These are phyloP conservation scores for Russula vinacea DNA, from an alignment of 768 basidiomycete genomes.

Conservation along the genomic window DNA sequence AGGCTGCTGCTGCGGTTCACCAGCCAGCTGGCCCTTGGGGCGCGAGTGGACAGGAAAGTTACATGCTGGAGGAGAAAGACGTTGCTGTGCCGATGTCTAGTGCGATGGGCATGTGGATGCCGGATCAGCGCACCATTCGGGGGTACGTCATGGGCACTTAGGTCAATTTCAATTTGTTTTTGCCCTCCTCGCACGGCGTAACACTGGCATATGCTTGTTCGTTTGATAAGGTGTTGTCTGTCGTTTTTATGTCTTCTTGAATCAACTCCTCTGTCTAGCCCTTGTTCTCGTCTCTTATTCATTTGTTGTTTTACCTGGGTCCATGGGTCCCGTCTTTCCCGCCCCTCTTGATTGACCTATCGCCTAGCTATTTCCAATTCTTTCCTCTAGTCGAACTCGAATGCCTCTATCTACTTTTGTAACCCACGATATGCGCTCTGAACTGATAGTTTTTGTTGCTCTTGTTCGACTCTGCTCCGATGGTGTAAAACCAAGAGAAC, in stretches of 20 bases:
- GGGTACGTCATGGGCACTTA: conserved; percentile 23
- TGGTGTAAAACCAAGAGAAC: neutral
- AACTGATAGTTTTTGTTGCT: conserved; percentile 6
- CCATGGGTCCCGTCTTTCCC: neutral
- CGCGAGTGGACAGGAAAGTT: conserved; percentile 57
- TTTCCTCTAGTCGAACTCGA: neutral
- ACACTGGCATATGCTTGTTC: neutral
- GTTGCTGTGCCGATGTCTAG: conserved; percentile 17
- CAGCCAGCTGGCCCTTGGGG: conserved; percentile 54
- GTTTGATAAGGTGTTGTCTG: neutral
- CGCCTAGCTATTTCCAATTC: neutral
- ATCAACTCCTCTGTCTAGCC: neutral
- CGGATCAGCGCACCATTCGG: conserved; percentile 23
- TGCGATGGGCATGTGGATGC: conserved; percentile 23
- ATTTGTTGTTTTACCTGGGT: neutral
- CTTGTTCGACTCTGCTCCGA: neutral
- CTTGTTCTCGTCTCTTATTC: neutral
- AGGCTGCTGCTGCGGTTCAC: conserved; percentile 50
- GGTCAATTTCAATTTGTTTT: neutral
- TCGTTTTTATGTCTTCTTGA: neutral
- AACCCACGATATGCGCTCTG: conserved; percentile 20
- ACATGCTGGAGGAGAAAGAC: conserved; percentile 67
- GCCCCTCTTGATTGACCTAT: conserved; percentile 4
- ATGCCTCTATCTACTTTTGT: conserved; percentile 20
- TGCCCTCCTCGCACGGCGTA: neutral